Percentiles rank a stretch among this genome's conserved stretches.
Evolutionary conservation across 176 grass and related monocot genomes (phyloP).

Genomic region (Hyparrhenia diplandra): DNA sequence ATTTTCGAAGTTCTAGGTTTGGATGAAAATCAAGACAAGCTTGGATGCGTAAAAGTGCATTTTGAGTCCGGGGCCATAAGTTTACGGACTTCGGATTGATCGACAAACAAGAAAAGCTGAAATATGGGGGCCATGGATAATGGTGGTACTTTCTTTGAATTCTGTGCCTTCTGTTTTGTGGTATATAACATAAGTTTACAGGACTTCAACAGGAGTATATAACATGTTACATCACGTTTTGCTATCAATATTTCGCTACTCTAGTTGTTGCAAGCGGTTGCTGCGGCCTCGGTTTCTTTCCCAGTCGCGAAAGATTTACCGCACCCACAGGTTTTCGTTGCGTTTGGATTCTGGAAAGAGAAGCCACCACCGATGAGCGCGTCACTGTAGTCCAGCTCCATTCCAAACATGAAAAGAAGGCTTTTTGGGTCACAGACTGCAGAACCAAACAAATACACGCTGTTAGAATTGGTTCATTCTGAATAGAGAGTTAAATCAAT

Average conservation of each 20-base stretch:
- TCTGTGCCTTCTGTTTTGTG: slow-evolving; percentile 9
- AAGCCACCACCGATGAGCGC: slow-evolving; percentile 87
- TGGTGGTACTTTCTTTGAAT: slow-evolving; percentile 12
- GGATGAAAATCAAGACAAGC: too few species aligned
- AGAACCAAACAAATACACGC: background rate
- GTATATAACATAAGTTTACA: slow-evolving; percentile 16
- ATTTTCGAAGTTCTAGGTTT: too few species aligned
- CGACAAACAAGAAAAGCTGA: too few species aligned
- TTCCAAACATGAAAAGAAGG: slow-evolving; percentile 93
- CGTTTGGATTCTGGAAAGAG: slow-evolving; percentile 87
- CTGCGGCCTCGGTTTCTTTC: slow-evolving; percentile 45
- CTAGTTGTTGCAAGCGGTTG: slow-evolving; percentile 65
- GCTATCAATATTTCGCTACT: background rate
- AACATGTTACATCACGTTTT: slow-evolving; percentile 1
- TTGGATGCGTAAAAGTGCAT: too few species aligned
- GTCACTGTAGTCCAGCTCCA: slow-evolving; percentile 95
- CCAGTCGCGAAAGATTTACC: slow-evolving; percentile 87
- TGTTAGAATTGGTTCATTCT: background rate
- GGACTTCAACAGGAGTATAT: background rate
- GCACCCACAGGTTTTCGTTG: slow-evolving; percentile 89
- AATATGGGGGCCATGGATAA: too few species aligned
- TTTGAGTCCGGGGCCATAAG: too few species aligned
- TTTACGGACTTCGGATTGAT: too few species aligned
- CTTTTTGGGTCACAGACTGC: slow-evolving; percentile 91
- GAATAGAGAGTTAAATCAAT: background rate